These are phyloP conservation scores for Aeschynomene evenia DNA, from an alignment of 306 rosid species.

Conservation along the genomic window DNA sequence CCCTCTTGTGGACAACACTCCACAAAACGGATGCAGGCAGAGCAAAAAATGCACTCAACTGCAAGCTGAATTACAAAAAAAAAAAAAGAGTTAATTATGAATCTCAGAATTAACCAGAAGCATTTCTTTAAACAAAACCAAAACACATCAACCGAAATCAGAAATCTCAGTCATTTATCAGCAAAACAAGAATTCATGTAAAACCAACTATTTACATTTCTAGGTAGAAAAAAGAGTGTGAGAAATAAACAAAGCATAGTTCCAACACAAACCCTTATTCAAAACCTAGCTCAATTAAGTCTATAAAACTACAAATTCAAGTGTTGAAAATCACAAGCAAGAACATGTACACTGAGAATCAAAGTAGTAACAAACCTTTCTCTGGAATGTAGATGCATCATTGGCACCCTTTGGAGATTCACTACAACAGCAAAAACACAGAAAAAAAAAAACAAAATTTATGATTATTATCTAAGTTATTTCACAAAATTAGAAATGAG, in stretches of 20 bases:
- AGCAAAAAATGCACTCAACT: conserved; percentile 98
- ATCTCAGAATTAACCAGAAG: conserved; percentile 13
- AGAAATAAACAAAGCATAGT: conserved; percentile 27
- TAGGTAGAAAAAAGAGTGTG: background rate
- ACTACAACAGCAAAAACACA: conserved; percentile 43
- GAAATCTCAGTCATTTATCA: background rate
- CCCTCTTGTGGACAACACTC: conserved; percentile 99
- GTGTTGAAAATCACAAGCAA: background rate
- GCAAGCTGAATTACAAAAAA: conserved; percentile 73
- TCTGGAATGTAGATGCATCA: conserved; percentile 93
- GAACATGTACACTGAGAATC: background rate
- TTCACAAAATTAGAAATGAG: background rate
- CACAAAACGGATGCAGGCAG: conserved; percentile 96
- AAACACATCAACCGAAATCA: background rate
- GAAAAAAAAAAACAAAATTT: background rate
- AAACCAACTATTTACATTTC: background rate
- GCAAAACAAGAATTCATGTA: background rate
- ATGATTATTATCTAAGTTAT: background rate
- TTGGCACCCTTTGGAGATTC: conserved; percentile 98
- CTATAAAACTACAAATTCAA: background rate
- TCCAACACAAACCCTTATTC: background rate
- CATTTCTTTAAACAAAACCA: background rate
- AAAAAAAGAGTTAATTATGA: conserved; percentile 19
- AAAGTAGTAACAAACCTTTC: conserved; percentile 64
- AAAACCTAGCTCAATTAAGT: background rate